phyloP scores from a whole-genome alignment of 2,329 filamentous ascomycete genomes.

The Teratosphaeria epicoccoides region DNA sequence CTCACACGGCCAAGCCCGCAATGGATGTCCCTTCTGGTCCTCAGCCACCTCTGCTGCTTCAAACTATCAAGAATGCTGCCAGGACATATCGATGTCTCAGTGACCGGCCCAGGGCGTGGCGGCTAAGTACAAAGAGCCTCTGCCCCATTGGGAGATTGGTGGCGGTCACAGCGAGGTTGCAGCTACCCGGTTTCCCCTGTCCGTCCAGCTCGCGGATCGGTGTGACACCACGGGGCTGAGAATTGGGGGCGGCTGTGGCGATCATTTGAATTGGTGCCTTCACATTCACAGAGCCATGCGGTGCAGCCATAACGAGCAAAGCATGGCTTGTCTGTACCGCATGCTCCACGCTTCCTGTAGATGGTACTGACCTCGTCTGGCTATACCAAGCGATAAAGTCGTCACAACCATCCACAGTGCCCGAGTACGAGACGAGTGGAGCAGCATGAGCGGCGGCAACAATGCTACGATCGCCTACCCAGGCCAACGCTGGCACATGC shows the following conservation, averaged over 20 bases:
- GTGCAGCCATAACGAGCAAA: background rate
- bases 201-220: background rate
- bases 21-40: background rate
- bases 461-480: constrained; percentile 19
- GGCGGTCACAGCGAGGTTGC: too few relatives aligned
- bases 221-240: background rate
- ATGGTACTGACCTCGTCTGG: background rate
- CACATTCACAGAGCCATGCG: background rate
- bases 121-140: too few relatives aligned
- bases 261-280: background rate
- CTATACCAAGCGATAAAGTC: too few relatives aligned
- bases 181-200: too few relatives aligned
- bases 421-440: background rate
- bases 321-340: too few relatives aligned
- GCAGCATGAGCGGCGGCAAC: constrained; percentile 16
- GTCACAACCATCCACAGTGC: too few relatives aligned
- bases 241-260: background rate
- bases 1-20: background rate
- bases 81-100: background rate
- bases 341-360: too few relatives aligned
- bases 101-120: background rate
- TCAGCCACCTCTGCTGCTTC: background rate
- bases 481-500: constrained; percentile 18
- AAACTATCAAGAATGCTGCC: background rate
- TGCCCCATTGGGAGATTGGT: too few relatives aligned